Conservation (phyloP, 202 grass and related monocot species). For the Schoenoplectus tabernaemontani region DNA sequence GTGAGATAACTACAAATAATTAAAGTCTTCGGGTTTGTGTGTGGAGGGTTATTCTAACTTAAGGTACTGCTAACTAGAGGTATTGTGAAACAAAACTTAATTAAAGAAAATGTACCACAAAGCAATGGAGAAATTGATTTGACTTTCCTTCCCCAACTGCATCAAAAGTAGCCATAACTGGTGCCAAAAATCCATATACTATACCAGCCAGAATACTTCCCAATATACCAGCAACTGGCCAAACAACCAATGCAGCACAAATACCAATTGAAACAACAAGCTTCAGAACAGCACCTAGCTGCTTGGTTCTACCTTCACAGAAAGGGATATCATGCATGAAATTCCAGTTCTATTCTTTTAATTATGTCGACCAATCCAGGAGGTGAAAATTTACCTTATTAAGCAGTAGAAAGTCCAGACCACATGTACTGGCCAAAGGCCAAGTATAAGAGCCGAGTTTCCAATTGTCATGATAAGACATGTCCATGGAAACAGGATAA, state of each 20-base stretch:
- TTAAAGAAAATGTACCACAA: slow-evolving; percentile 46
- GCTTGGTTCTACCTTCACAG: slow-evolving; percentile 67
- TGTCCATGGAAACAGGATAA: slow-evolving; percentile 64
- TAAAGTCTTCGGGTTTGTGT: neutral
- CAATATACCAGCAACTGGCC: slow-evolving; percentile 53
- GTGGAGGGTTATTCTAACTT: neutral
- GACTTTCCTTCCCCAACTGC: slow-evolving; percentile 95
- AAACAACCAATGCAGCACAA: slow-evolving; percentile 46
- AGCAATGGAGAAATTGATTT: slow-evolving; percentile 69
- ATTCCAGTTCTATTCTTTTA: slow-evolving; percentile 10
- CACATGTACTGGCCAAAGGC: slow-evolving; percentile 83
- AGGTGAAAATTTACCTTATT: slow-evolving; percentile 55
- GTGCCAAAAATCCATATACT: slow-evolving; percentile 86
- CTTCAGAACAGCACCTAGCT: slow-evolving; percentile 76
- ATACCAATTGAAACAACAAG: slow-evolving; percentile 58
- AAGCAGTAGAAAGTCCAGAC: slow-evolving; percentile 89
- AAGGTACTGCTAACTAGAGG: slow-evolving; percentile 14
- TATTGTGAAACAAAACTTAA: neutral
- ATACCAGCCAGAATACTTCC: slow-evolving; percentile 60
- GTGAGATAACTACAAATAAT: neutral
- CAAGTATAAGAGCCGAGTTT: slow-evolving; percentile 70
- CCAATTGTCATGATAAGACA: slow-evolving; percentile 85
- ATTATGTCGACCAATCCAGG: slow-evolving; percentile 18
- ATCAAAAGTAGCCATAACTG: slow-evolving; percentile 74
- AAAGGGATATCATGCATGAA: slow-evolving; percentile 30